phyloP scores from a whole-genome alignment of 495 filamentous ascomycete genomes.

The Penicillium dipodomyicola region DNA sequence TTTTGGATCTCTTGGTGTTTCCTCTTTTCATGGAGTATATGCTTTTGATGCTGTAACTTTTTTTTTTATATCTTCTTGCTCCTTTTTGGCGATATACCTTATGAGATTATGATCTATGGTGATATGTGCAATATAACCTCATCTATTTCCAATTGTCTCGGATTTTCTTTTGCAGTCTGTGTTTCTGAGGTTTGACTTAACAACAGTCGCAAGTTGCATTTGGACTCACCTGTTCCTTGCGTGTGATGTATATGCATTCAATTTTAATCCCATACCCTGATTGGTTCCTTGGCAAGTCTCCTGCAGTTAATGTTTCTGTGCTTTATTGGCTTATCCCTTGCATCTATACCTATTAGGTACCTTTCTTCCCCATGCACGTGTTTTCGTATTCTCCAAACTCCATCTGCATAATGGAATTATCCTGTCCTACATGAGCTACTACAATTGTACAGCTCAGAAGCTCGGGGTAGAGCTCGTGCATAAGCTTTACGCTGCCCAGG shows the following conservation, averaged over 20 bases:
- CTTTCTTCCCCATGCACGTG: slow-evolving; percentile 24
- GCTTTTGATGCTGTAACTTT: background rate
- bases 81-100: slow-evolving; percentile 15
- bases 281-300: slow-evolving; percentile 6
- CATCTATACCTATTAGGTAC: slow-evolving; percentile 7
- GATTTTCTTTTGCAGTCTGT: background rate
- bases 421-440: slow-evolving; percentile 1
- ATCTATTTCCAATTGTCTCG: slow-evolving; percentile 15
- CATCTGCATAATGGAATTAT: slow-evolving; percentile 4
- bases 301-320: slow-evolving; percentile 10
- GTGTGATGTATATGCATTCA: slow-evolving; percentile 20
- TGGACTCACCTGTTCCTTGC: slow-evolving; percentile 25
- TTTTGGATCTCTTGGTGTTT: slow-evolving; percentile 8
- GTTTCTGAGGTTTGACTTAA: slow-evolving; percentile 5
- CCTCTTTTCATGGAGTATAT: slow-evolving; percentile 5
- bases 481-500: slow-evolving; percentile 18
- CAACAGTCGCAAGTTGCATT: slow-evolving; percentile 4
- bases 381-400: slow-evolving; percentile 6
- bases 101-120: slow-evolving; percentile 29
- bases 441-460: slow-evolving; percentile 21
- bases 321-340: slow-evolving; percentile 18
- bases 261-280: slow-evolving; percentile 2
- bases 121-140: slow-evolving; percentile 21
- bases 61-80: slow-evolving; percentile 6
- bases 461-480: slow-evolving; percentile 21